Conservation (phyloP, 129 eudicot genomes). For the Heracleum sosnowskyi region DNA sequence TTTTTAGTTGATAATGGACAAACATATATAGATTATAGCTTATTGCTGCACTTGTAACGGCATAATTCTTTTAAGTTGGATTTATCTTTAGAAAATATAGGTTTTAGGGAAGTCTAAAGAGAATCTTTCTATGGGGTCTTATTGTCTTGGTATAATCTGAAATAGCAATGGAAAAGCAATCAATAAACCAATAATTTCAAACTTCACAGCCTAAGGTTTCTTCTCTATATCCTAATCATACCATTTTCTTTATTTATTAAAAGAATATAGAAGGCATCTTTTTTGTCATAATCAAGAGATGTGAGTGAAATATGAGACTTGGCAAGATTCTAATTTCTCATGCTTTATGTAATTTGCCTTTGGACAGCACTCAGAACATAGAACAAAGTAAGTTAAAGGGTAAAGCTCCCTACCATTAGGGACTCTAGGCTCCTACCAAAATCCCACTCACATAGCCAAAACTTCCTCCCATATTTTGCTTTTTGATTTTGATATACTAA, state of each 20-base stretch:
- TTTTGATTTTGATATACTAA: conserved; percentile 10
- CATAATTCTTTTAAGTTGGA: not conserved
- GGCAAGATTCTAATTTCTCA: conserved; percentile 30
- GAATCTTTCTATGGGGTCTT: not conserved
- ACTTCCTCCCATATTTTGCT: conserved; percentile 15
- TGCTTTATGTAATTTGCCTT: conserved; percentile 8
- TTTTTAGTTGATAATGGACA: not conserved
- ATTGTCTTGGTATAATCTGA: not conserved
- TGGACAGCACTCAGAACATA: conserved; percentile 29
- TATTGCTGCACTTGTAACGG: not conserved
- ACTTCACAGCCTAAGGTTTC: not conserved
- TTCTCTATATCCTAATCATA: not conserved
- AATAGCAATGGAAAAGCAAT: not conserved
- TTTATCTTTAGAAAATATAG: not conserved
- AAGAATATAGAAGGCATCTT: conserved; percentile 6
- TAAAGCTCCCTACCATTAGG: conserved; percentile 39
- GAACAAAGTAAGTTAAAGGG: conserved; percentile 1
- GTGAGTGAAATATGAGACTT: conserved; percentile 14
- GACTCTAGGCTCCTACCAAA: conserved; percentile 29
- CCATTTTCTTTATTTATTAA: not conserved
- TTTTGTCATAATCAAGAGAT: conserved; percentile 5
- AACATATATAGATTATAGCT: too few relatives aligned
- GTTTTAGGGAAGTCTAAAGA: not conserved
- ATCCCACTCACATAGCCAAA: conserved; percentile 25
- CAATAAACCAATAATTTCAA: not conserved